Evolutionary conservation across 768 basidiomycete genomes (phyloP), one percentile per base, ranked within the genome.

Genomic region (Amanita thiersii): DNA sequence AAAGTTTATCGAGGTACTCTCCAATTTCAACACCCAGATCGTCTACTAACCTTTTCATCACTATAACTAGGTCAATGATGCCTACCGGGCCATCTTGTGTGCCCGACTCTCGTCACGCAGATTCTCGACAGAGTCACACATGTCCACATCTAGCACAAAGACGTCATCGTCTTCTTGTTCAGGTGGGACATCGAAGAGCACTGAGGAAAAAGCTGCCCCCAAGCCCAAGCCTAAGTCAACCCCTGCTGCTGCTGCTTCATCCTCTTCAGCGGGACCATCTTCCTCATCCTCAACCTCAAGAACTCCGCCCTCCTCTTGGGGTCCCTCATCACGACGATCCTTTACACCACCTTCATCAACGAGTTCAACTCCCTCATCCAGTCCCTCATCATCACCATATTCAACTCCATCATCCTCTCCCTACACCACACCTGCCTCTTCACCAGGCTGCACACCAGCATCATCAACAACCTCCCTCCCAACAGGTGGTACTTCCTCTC

Each of bases 21-120:
- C 40, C 10, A 17, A 44, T 32, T 28, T 44, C 41, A 32, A n/a
- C 8, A 20, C 18, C 40, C 24, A 9, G 24, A 24, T 12, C 15
- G 31, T 32, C 19, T 14, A 26, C 15, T 21, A 23, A 23, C 15
- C n/a, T 38, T 26, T 36, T 23, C 36, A 28, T 39, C 15, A 30
- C 39, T 38, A n/a, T 36, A 9, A 35, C 24, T 33, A 78, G 76
- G 68, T 73, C 50, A 70, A 70, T 50, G 53, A 61, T 34, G 75
- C 75, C 15, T 74, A 77, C 54, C 64, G 63, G 28, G 59, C 67
- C 21, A 57, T 76, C 46, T 62, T 69, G 56, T 66, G 69, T 39
- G 65, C 66, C 31, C 47, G 56, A 15, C 54, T 48, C 32, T 53
- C 54, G 20, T 40, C 34, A 19, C 37, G 40, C 23, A 40, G 37